A percentile compares a stretch with the other conserved stretches of the same genome.
Conservation (phyloP, 805 yeast genomes). For the Lipomyces yamanashiensis region DNA sequence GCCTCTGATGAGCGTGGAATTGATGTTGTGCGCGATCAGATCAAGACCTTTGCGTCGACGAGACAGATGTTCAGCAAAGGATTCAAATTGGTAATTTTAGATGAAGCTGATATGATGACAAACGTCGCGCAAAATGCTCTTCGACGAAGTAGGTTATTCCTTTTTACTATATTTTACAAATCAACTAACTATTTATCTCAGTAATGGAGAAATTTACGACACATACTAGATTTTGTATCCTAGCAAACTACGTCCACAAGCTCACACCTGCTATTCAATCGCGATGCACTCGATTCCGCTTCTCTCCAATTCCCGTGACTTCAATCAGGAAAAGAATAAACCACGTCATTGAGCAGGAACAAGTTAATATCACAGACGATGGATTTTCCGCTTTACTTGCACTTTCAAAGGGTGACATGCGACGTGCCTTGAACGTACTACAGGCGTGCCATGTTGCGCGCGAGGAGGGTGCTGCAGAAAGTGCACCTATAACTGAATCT, state of each 20-base stretch:
- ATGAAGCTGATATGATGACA: conserved; percentile 98
- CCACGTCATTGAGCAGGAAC: conserved; percentile 71
- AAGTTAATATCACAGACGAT: conserved; percentile 58
- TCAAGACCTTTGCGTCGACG: conserved; percentile 94
- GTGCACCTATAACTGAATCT: conserved; percentile 64
- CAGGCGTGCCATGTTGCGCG: conserved; percentile 89
- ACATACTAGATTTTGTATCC: conserved; percentile 89
- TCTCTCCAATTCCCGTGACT: conserved; percentile 72
- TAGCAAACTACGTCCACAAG: conserved; percentile 95
- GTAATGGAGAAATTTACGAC: conserved; percentile 84
- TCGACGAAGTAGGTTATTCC: conserved; percentile 78
- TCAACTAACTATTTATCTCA: conserved; percentile 1
- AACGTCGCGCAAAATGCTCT: conserved; percentile 94
- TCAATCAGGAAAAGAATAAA: conserved; percentile 73
- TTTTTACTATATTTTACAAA: conserved; percentile 51
- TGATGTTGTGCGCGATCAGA: conserved; percentile 96
- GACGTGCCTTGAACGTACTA: conserved; percentile 87
- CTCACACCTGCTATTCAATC: conserved; percentile 92
- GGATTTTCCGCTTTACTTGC: conserved; percentile 71
- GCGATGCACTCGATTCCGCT: conserved; percentile 93
- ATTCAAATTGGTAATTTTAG: conserved; percentile 86
- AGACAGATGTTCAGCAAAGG: conserved; percentile 96
- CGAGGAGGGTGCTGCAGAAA: conserved; percentile 41
- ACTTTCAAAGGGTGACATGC: conserved; percentile 93
- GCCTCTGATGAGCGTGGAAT: conserved; percentile 98